These are phyloP conservation scores for Fusarium nelsonii DNA, from an alignment of 2,329 filamentous ascomycete species.

Conservation along the genomic window DNA sequence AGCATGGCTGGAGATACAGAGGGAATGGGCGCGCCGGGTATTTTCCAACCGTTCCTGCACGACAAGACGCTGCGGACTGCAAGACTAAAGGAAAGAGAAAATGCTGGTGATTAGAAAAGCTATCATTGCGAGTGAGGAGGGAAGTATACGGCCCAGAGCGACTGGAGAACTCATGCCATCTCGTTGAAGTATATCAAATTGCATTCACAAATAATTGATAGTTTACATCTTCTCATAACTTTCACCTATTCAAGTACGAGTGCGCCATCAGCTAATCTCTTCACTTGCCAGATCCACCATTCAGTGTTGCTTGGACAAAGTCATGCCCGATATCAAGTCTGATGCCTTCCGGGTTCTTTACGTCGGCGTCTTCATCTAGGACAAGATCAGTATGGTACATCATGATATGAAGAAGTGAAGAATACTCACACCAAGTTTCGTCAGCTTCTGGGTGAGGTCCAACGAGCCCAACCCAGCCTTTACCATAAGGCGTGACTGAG, in stretches of 20 bases:
- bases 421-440: conserved; percentile 12
- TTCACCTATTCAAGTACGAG: no score
- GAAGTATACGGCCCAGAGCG: no score
- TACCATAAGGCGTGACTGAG: conserved; percentile 10
- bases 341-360: conserved; percentile 7
- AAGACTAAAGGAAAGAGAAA: background rate
- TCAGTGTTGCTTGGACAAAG: conserved; percentile 1
- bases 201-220: no score
- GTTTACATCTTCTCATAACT: no score
- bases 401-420: fast-evolving
- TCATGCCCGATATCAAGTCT: conserved; percentile 12
- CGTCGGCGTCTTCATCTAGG: conserved; percentile 1
- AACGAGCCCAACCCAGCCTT: conserved; percentile 23
- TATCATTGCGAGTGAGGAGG: background rate
- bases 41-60: background rate
- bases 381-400: background rate
- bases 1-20: background rate
- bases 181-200: no score
- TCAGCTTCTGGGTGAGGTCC: conserved; percentile 19
- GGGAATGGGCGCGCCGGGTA: conserved; percentile 4
- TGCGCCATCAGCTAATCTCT: fast-evolving
- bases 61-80: background rate
- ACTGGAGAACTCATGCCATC: no score
- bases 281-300: background rate
- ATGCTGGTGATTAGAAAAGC: background rate